Base-by-base conservation (phyloP, 768 basidiomycete genomes). In the Stropharia rugosoannulata region DNA sequence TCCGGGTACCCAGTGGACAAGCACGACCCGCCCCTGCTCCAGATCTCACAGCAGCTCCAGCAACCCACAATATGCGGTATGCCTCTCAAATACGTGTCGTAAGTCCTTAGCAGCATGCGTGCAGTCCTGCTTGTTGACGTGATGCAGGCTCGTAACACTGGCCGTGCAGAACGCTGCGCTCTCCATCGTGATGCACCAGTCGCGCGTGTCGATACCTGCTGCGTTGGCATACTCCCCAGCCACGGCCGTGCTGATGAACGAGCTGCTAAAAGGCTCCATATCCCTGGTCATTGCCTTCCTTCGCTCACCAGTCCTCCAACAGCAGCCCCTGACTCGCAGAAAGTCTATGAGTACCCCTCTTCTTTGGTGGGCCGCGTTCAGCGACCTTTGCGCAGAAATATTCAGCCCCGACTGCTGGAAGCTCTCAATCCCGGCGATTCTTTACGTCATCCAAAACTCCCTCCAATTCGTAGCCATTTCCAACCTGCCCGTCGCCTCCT, bases 151-250 rank as follows among this genome's bases (percentile, higher is more conserved):
- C 56, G 83, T 94, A 60, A 92, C 90, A 15, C 83, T 95, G 48
- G 93, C 93, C 4, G 87, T 96, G 2, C 96, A 99, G 76, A 98
- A 98, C 73, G 93, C 93, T 29, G 86, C 92, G 9, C 77, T 99
- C 47, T 95, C 95, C 51, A 94, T 99, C 66, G 92, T 98, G 61
- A 96, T 99, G 92, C 95, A 98, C 77, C 93, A 98, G 73, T 98
- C 97, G n/a, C 85, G 97, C 57, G 88, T 94, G 55, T 90, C 91
- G 2, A 90, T 83, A 0, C 84, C 93, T 7, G 75, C 89, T 1
- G 76, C 87, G 40, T 79, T 89, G 32, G 77, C 91, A 1, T 99
- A 99, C 72, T 97, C 93, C 0, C 93, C 97, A 1, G 95, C 96
- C 1, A 82, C 93, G 0, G 97, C 97, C 19, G 95, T 99, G 25